These are phyloP conservation scores for Trichosporon inkin DNA, from an alignment of 1,284 basidiomycete genomes.

Conservation along the genomic window DNA sequence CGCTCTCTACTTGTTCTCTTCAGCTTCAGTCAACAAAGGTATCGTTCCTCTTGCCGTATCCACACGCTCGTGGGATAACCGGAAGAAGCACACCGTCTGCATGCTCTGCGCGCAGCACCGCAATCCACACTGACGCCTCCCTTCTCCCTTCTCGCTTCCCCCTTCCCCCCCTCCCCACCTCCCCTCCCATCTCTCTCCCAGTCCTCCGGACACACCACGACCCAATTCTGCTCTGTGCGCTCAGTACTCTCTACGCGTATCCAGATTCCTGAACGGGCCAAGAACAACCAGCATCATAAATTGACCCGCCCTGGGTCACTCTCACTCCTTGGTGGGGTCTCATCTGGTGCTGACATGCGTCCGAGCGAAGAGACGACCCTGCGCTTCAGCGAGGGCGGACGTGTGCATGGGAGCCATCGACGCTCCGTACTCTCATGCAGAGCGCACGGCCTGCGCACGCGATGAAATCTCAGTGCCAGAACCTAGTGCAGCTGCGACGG, in stretches of 20 bases:
- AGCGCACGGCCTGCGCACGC: no score
- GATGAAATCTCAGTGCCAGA: no score
- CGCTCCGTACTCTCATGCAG: no score
- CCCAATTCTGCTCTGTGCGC: constrained; percentile 34
- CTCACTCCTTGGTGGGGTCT: constrained; percentile 27
- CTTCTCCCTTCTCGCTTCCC: constrained; percentile 1
- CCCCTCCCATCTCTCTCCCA: no score
- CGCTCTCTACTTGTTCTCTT: not conserved
- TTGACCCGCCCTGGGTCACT: constrained; percentile 23
- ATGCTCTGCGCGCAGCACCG: not conserved
- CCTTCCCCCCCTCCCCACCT: constrained; percentile 1
- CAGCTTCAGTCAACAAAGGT: not conserved
- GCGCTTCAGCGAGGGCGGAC: no score
- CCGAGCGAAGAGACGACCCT: not conserved
- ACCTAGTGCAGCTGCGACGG: no score
- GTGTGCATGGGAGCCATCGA: no score
- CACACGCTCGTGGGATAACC: not conserved
- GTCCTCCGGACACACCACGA: constrained; percentile 17
- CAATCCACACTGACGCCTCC: not conserved
- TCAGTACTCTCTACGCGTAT: constrained; percentile 22
- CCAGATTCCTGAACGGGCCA: constrained; percentile 47
- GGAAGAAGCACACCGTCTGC: not conserved
- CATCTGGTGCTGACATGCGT: constrained; percentile 23
- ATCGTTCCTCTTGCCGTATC: not conserved
- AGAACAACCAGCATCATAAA: constrained; percentile 30